Base-by-base conservation (phyloP, 2,329 filamentous ascomycete species). In the Shiraia sp. region DNA sequence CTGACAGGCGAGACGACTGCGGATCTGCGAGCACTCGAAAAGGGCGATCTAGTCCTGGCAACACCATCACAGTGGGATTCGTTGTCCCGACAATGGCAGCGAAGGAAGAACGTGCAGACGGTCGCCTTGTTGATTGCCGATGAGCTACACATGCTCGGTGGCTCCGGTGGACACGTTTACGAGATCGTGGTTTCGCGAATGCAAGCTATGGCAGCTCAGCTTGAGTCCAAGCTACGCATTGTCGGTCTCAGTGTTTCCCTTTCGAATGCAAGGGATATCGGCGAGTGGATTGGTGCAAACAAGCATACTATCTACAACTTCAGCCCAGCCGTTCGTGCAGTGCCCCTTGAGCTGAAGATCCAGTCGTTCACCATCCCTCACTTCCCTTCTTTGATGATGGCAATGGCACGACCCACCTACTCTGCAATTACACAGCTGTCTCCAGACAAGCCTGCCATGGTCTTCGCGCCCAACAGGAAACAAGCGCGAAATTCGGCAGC, bases 291-390 rank as follows among this genome's bases (percentile, higher is more conserved):
- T 55, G 93, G 95, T 54, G 93, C 92, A 6, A 95, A 85, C 69
- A 97, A 96, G 75, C 93, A 99, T 67, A 95, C 93, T 34, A 96
- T 96, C 51, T 99, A 92, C 79, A 99, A 99, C 74, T 99, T 99
- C 75, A 96, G 90, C 59, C 93, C 93, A 2, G 87, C 92, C 61
- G 85, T 92, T 47, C 86, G 95, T 42, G 87, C 90, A 1, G 83
- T 96, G 13, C 91, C 92, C 15, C 75, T 99, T 23, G 92, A 97
- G 68, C 81, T 99, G 42, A 90, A 96, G 66, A 87, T 99, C 33
- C 93, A 99, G 70, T 92, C 91, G 1, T 99, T 93, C 73, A 88
- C 86, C 19, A 95, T 96, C 46, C 90, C 95, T 32, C 95, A 99
- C 66, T 96, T 96, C 74, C 95, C 93, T 3, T 97, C 93, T 9